Evolutionary conservation across 2,329 filamentous ascomycete genomes (phyloP).

Genomic region (Neopestalotiopsis sp.): DNA sequence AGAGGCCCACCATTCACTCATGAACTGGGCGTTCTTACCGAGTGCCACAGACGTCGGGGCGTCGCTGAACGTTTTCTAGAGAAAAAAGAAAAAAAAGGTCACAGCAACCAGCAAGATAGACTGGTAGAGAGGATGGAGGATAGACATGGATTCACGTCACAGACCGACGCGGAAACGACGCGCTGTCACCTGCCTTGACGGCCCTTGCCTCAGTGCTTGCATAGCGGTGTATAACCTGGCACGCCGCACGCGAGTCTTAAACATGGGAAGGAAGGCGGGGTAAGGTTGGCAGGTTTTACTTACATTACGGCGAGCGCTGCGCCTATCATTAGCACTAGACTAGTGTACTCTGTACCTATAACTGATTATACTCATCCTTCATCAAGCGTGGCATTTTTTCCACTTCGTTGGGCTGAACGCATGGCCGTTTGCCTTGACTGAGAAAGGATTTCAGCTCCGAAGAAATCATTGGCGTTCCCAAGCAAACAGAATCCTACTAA

Average conservation of each 20-base stretch:
- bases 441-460: constrained; percentile 2
- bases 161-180: constrained; percentile 11
- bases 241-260: not conserved
- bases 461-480: not conserved
- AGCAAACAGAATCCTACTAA: not conserved
- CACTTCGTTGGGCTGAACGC: not conserved
- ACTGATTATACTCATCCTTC: not conserved
- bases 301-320: not conserved
- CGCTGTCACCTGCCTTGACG: constrained; percentile 9
- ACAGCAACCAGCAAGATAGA: not conserved
- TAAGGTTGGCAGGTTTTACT: not conserved
- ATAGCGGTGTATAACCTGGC: constrained; percentile 10
- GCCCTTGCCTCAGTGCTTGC: constrained; percentile 4
- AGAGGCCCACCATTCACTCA: constrained; percentile 6
- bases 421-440: not conserved
- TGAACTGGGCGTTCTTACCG: too few species aligned
- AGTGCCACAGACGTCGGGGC: constrained; percentile 5
- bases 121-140: not conserved
- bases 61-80: not conserved
- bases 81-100: not conserved
- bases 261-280: not conserved
- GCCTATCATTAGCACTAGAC: not conserved
- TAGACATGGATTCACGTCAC: constrained; percentile 3
- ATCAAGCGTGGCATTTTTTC: constrained; percentile 4
- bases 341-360: not conserved